Conservation (phyloP, 495 filamentous ascomycete species). For the Aspergillus bridgeri region DNA sequence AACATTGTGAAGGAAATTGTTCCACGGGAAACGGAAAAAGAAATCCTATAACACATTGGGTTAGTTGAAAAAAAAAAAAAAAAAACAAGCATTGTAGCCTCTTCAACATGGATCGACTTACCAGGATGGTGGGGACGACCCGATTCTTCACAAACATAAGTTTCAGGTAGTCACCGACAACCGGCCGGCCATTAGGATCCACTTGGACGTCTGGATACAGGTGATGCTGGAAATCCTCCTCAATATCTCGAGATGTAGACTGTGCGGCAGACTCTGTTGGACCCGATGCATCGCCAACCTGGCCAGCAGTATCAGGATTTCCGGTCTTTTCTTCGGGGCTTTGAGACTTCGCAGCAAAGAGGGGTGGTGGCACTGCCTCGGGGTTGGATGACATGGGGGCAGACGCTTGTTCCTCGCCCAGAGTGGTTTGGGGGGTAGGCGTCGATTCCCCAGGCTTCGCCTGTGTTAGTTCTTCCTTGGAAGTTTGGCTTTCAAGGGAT, state of each 20-base stretch:
- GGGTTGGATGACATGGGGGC: slow-evolving; percentile 49
- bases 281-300: slow-evolving; percentile 19
- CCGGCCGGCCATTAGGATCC: slow-evolving; percentile 69
- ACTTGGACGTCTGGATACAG: slow-evolving; percentile 45
- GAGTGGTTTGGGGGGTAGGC: slow-evolving; percentile 5
- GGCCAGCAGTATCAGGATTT: slow-evolving; percentile 17
- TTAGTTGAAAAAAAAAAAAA: slow-evolving; percentile 1
- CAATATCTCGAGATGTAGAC: slow-evolving; percentile 25
- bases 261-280: slow-evolving; percentile 23
- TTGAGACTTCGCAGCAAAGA: slow-evolving; percentile 48
- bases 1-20: slow-evolving; percentile 99
- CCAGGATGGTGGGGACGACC: slow-evolving; percentile 93
- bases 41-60: slow-evolving; percentile 57
- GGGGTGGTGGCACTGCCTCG: slow-evolving; percentile 65
- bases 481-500: slow-evolving; percentile 38
- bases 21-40: slow-evolving; percentile 99
- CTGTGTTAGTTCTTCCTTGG: slow-evolving; percentile 8
- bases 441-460: slow-evolving; percentile 8
- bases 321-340: slow-evolving; percentile 22
- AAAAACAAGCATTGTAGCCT: neutral
- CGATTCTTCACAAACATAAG: slow-evolving; percentile 93
- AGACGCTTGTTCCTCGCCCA: slow-evolving; percentile 14
- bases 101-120: slow-evolving; percentile 41
- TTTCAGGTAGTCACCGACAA: slow-evolving; percentile 96
- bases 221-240: slow-evolving; percentile 36